Percentiles rank a stretch among this genome's conserved stretches.
phyloP scores from a whole-genome alignment of 1,284 basidiomycete species.

The Papiliotrema flavescens region DNA sequence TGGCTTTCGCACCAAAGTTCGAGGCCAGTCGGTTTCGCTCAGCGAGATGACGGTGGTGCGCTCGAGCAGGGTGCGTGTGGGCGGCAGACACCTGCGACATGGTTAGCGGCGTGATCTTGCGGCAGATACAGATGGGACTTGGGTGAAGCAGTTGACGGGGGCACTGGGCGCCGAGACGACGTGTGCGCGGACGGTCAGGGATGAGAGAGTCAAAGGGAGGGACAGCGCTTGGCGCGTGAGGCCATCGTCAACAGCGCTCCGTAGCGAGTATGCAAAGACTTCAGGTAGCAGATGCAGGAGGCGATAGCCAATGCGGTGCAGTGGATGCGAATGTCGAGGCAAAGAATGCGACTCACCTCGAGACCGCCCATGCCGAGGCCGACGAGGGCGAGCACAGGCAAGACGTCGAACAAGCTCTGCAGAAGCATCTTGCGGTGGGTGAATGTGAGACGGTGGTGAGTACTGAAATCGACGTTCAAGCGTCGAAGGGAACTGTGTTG shows the following conservation, averaged over 20 bases:
- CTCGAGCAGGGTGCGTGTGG: constrained; percentile 3
- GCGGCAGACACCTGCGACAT: constrained; percentile 1
- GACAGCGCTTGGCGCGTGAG: neutral
- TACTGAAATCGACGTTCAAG: neutral
- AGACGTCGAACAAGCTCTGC: constrained; percentile 13
- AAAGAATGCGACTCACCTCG: constrained; percentile 26
- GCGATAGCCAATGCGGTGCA: neutral
- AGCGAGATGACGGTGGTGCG: constrained; percentile 31
- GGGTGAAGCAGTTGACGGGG: neutral
- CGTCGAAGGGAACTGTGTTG: neutral
- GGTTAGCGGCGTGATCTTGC: neutral
- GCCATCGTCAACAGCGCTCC: neutral
- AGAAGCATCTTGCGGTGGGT: neutral
- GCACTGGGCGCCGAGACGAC: neutral
- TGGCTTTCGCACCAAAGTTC: constrained; percentile 13
- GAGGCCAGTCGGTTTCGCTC: constrained; percentile 13
- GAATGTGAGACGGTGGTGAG: neutral
- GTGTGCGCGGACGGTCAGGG: neutral
- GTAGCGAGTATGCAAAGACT: neutral
- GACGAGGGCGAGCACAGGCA: constrained; percentile 29
- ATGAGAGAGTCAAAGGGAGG: neutral
- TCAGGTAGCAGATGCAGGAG: neutral
- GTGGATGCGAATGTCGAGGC: neutral
- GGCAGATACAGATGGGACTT: neutral
- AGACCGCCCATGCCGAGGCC: constrained; percentile 26